Evolutionary conservation across 306 rosid genomes (phyloP).

Genomic region (Macrotyloma uniflorum): DNA sequence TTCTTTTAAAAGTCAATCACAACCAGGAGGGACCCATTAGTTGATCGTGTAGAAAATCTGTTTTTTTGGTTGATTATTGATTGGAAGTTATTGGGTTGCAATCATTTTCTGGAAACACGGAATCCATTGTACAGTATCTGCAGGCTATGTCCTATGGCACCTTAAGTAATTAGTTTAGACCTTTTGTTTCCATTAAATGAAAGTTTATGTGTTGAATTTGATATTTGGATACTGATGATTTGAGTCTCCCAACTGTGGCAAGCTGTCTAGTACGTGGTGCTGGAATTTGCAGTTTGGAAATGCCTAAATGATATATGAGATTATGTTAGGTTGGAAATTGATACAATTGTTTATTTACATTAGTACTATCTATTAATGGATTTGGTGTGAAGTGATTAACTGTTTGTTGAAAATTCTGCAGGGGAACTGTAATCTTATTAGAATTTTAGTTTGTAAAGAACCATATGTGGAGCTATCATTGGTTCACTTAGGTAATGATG

Average conservation of each 20-base stretch:
- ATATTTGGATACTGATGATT: constrained; percentile 10
- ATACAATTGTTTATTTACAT: neutral
- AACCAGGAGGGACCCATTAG: neutral
- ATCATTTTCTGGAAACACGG: neutral
- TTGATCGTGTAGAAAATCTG: neutral
- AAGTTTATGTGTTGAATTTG: neutral
- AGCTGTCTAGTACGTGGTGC: neutral
- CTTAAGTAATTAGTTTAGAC: neutral
- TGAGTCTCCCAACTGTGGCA: neutral
- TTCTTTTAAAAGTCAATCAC: neutral
- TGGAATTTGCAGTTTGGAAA: constrained; percentile 4
- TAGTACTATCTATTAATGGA: neutral
- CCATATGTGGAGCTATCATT: neutral
- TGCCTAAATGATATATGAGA: neutral
- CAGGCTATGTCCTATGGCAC: neutral
- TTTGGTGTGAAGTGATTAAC: neutral
- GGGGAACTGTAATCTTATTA: neutral
- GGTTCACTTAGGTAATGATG: neutral
- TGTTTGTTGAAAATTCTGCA: constrained; percentile 5
- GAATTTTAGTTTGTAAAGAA: constrained; percentile 14
- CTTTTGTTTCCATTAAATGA: neutral
- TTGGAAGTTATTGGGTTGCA: neutral
- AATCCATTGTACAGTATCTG: constrained; percentile 6
- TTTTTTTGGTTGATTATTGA: neutral
- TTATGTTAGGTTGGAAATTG: constrained; percentile 13